Percentiles rank a stretch among this genome's conserved stretches.
phyloP scores from a whole-genome alignment of 768 basidiomycete species.

The Terana coerulea region DNA sequence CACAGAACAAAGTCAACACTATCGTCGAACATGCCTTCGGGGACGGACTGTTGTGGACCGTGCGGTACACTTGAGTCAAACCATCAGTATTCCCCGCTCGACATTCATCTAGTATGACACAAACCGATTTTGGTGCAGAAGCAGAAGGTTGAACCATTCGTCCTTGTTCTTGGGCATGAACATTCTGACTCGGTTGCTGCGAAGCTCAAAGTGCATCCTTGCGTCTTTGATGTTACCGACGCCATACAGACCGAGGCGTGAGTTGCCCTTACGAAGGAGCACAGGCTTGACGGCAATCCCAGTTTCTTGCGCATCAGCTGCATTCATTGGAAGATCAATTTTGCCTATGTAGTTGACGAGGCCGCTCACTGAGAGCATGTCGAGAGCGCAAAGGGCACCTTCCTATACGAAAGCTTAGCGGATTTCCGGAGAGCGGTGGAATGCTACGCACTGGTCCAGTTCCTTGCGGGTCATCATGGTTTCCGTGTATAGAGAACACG shows the following conservation, averaged over 20 bases:
- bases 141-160: conserved; percentile 91
- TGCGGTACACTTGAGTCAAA: conserved; percentile 70
- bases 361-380: conserved; percentile 90
- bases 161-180: conserved; percentile 91
- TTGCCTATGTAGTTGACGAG: conserved; percentile 98
- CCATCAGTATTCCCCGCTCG: neutral
- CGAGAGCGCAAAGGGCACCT: conserved; percentile 93
- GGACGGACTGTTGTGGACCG: conserved; percentile 91
- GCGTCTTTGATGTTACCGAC: conserved; percentile 96
- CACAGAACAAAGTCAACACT: conserved; percentile 90
- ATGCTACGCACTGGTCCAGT: conserved; percentile 69
- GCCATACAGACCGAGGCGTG: conserved; percentile 88
- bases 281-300: conserved; percentile 89
- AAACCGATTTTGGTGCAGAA: conserved; percentile 96
- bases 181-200: conserved; percentile 93
- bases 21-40: conserved; percentile 97
- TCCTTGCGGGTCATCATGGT: conserved; percentile 99
- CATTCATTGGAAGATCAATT: conserved; percentile 77
- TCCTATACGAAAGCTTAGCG: conserved; percentile 44
- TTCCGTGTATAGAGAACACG: conserved; percentile 98
- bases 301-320: conserved; percentile 52
- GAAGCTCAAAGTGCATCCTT: conserved; percentile 93
- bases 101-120: conserved; percentile 19
- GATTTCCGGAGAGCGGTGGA: neutral
- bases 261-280: conserved; percentile 84